A percentile compares a stretch with the other conserved stretches of the same genome.
phyloP scores from a whole-genome alignment of 352 stramenopile genomes.

The Phytopythium aichiense region DNA sequence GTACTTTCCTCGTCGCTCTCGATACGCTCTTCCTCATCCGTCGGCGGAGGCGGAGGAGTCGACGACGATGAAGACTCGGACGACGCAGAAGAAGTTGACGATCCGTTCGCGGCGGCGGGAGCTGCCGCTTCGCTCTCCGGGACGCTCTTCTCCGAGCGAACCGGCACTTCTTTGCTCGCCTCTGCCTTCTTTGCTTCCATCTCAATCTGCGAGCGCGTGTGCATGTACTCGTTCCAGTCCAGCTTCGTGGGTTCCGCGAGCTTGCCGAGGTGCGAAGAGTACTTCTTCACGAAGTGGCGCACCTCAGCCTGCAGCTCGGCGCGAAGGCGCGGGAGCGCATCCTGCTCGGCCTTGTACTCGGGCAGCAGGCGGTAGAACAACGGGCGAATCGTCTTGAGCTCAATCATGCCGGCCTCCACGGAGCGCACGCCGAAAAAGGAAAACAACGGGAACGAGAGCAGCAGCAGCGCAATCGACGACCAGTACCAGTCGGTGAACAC shows the following conservation, averaged over 20 bases:
- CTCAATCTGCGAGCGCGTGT: constrained; percentile 41
- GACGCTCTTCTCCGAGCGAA: neutral
- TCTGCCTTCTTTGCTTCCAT: constrained; percentile 30
- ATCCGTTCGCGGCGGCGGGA: constrained; percentile 3
- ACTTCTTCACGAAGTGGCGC: constrained; percentile 76
- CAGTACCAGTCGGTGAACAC: constrained; percentile 84
- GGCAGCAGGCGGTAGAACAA: constrained; percentile 79
- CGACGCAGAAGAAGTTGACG: neutral
- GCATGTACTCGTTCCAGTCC: constrained; percentile 86
- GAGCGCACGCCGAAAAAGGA: constrained; percentile 87
- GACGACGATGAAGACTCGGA: neutral
- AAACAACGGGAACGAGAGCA: constrained; percentile 83
- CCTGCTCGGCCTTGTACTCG: constrained; percentile 74
- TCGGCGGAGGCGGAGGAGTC: constrained; percentile 14
- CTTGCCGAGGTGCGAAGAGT: constrained; percentile 49
- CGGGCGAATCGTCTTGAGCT: constrained; percentile 80
- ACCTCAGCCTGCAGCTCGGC: constrained; percentile 71
- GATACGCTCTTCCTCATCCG: constrained; percentile 20
- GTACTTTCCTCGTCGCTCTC: constrained; percentile 17
- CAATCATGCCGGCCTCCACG: constrained; percentile 85
- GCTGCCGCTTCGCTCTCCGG: neutral
- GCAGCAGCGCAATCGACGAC: constrained; percentile 74
- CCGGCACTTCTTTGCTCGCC: constrained; percentile 1
- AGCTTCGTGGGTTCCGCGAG: constrained; percentile 67
- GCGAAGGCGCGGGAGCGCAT: constrained; percentile 66